phyloP scores from a whole-genome alignment of 805 yeast species.

The Ogataea wickerhamii region DNA sequence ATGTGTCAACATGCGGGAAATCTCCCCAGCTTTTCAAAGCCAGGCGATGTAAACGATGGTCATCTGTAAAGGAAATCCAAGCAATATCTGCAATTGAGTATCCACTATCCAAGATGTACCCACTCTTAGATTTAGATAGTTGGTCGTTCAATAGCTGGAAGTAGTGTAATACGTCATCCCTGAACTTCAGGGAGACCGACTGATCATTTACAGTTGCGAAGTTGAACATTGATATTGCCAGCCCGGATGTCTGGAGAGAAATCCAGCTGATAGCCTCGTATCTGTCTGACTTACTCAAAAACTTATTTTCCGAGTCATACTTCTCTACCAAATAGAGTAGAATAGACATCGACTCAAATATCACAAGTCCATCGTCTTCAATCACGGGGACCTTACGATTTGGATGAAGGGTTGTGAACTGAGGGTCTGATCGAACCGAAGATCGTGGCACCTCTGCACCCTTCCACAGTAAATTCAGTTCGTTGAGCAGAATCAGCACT shows the following conservation, averaged over 20 bases:
- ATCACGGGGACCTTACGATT: conserved; percentile 3
- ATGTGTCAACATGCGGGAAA: conserved; percentile 2
- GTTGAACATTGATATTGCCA: neutral
- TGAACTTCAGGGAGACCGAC: neutral
- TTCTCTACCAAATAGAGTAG: conserved; percentile 2
- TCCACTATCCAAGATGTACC: conserved; percentile 3
- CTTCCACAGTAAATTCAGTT: conserved; percentile 1
- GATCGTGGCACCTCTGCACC: neutral
- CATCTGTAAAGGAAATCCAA: conserved; percentile 4
- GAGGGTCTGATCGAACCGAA: conserved; percentile 1
- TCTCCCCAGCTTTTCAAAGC: conserved; percentile 1
- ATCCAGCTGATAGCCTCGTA: conserved; percentile 3
- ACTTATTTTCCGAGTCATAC: conserved; percentile 3
- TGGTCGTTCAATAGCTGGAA: conserved; percentile 1
- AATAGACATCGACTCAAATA: conserved; percentile 4
- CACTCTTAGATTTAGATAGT: conserved; percentile 2
- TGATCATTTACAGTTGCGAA: neutral
- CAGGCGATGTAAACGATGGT: conserved; percentile 1
- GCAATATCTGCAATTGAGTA: conserved; percentile 5
- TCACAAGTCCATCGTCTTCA: neutral
- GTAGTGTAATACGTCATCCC: neutral
- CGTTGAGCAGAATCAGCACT: conserved; percentile 2
- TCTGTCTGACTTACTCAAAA: conserved; percentile 1
- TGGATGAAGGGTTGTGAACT: conserved; percentile 1
- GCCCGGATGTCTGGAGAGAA: conserved; percentile 1